A percentile compares a stretch with the other conserved stretches of the same genome.
Evolutionary conservation across 768 basidiomycete genomes (phyloP).

Genomic region (Kockovaella imperatae): DNA sequence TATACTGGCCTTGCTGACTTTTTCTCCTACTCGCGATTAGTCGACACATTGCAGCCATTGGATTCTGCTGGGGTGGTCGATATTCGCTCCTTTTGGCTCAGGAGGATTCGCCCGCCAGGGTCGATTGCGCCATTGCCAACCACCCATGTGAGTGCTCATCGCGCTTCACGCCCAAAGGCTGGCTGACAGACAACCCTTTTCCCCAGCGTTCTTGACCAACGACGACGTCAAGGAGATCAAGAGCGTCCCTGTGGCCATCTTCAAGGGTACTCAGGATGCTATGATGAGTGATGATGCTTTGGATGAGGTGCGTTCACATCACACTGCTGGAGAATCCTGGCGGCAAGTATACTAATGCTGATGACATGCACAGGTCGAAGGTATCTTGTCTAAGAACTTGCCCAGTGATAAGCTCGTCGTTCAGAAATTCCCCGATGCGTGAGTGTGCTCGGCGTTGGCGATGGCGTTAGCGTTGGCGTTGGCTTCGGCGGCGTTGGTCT

Average conservation of each 20-base stretch:
- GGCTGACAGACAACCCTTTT: background rate
- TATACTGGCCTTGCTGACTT: constrained; percentile 1
- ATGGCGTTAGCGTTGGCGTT: no score
- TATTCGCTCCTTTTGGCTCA: constrained; percentile 32
- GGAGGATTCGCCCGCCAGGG: constrained; percentile 17
- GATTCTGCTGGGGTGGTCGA: constrained; percentile 46
- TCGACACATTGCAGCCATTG: constrained; percentile 42
- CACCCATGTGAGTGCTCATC: constrained; percentile 31
- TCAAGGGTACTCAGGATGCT: constrained; percentile 37
- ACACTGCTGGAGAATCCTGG: background rate
- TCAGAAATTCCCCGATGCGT: constrained; percentile 23
- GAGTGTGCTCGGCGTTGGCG: background rate
- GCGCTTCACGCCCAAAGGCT: background rate
- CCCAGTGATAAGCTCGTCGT: constrained; percentile 24
- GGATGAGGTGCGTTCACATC: constrained; percentile 11
- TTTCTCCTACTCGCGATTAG: no score
- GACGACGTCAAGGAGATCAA: constrained; percentile 37
- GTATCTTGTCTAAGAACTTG: constrained; percentile 23
- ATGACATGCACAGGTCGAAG: constrained; percentile 7
- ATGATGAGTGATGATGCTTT: constrained; percentile 26
- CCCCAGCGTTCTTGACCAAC: constrained; percentile 26
- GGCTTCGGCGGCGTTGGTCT: no score
- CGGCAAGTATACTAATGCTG: background rate
- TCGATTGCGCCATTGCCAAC: constrained; percentile 45
- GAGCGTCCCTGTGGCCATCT: constrained; percentile 29